A percentile compares a stretch with the other conserved stretches of the same genome.
Conservation (phyloP, 345 rosid species). For the Rhizophora mangle region DNA sequence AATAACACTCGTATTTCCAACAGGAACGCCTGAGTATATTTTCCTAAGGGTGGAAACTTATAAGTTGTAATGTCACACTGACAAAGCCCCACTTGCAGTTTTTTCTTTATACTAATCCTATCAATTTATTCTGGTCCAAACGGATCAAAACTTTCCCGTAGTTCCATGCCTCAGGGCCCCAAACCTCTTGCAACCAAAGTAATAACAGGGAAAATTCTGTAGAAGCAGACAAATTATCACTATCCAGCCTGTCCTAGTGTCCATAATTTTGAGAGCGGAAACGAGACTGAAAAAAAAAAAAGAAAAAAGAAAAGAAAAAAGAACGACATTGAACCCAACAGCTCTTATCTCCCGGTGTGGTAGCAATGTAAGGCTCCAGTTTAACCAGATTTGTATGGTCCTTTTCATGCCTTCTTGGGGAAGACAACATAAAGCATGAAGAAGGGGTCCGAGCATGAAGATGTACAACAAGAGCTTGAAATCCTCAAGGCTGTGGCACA, state of each 20-base stretch:
- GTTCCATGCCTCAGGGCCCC: not conserved
- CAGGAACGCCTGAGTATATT: too few species aligned
- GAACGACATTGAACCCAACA: too few species aligned
- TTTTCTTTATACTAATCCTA: too few species aligned
- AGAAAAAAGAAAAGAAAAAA: too few species aligned
- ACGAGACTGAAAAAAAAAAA: too few species aligned
- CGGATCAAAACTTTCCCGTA: not conserved
- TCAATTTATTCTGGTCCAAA: not conserved
- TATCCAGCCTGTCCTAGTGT: not conserved
- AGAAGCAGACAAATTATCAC: not conserved
- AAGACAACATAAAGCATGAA: constrained; percentile 35
- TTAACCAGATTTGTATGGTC: constrained; percentile 15
- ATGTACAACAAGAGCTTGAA: constrained; percentile 41
- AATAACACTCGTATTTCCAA: too few species aligned
- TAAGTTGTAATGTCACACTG: too few species aligned
- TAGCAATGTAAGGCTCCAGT: constrained; percentile 23
- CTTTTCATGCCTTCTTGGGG: not conserved
- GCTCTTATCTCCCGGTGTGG: too few species aligned
- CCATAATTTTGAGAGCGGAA: not conserved
- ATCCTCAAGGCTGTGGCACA: constrained; percentile 87
- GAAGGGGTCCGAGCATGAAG: constrained; percentile 33
- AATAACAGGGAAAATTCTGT: too few species aligned
- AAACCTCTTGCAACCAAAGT: not conserved
- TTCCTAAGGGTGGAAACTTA: too few species aligned
- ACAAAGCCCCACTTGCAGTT: too few species aligned